A percentile compares a stretch with the other conserved stretches of the same genome.
phyloP scores from a whole-genome alignment of 2,329 filamentous ascomycete species.

The Grosmannia clavigera region DNA sequence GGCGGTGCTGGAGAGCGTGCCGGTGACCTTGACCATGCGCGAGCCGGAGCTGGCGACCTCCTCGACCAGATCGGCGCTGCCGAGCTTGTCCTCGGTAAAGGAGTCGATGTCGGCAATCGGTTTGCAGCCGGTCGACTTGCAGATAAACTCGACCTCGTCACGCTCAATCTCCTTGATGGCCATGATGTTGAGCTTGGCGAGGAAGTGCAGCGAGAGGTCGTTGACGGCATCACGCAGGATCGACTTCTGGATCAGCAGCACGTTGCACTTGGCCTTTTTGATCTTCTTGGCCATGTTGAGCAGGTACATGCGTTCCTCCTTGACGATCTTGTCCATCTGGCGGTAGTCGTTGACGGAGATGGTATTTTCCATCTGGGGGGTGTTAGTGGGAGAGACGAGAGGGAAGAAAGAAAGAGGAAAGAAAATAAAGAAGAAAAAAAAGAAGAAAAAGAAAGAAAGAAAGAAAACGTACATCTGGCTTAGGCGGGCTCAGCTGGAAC shows the following conservation, averaged over 20 bases:
- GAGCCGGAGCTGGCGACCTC: slow-evolving; percentile 79
- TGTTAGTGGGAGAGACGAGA: slow-evolving; percentile 2
- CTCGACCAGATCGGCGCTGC: slow-evolving; percentile 84
- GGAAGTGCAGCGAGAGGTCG: slow-evolving; percentile 92
- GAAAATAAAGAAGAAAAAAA: not conserved
- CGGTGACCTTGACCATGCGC: slow-evolving; percentile 88
- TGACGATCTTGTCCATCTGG: slow-evolving; percentile 99
- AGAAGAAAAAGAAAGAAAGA: not conserved
- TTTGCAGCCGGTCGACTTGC: slow-evolving; percentile 98
- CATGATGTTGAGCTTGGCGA: slow-evolving; percentile 91
- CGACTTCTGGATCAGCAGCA: slow-evolving; percentile 95
- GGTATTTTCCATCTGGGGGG: slow-evolving; percentile 84
- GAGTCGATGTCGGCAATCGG: slow-evolving; percentile 97
- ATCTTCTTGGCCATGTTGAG: slow-evolving; percentile 99
- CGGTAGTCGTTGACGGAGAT: slow-evolving; percentile 99
- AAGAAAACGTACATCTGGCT: slow-evolving; percentile 60
- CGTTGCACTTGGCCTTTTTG: slow-evolving; percentile 99
- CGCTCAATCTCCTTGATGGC: slow-evolving; percentile 96
- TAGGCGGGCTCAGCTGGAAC: slow-evolving; percentile 95
- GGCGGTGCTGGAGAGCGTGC: slow-evolving; percentile 36
- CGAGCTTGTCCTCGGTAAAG: slow-evolving; percentile 97
- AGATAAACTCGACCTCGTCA: slow-evolving; percentile 97
- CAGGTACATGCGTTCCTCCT: slow-evolving; percentile 95
- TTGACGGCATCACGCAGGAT: slow-evolving; percentile 97
- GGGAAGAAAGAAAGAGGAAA: not conserved